A percentile compares a stretch with the other conserved stretches of the same genome.
phyloP scores from a whole-genome alignment of 495 filamentous ascomycete species.

The Penicillium pancosmium region DNA sequence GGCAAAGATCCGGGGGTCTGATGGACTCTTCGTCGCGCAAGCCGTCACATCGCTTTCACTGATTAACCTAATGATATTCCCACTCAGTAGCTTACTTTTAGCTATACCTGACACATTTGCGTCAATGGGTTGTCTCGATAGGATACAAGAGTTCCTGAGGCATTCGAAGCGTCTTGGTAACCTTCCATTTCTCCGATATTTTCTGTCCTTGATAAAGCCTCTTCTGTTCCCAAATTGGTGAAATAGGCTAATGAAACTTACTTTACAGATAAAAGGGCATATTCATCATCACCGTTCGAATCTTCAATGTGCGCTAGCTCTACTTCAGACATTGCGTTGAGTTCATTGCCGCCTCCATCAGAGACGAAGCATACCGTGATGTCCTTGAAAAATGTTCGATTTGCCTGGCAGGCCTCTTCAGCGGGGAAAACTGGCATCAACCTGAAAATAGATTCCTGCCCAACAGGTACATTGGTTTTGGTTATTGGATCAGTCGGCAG shows the following conservation, averaged over 20 bases:
- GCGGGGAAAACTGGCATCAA: constrained; percentile 8
- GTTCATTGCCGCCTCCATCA: not conserved
- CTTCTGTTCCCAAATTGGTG: not conserved
- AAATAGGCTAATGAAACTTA: not conserved
- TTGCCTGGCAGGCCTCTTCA: constrained; percentile 21
- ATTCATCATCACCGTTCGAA: not conserved
- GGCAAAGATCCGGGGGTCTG: constrained; percentile 18
- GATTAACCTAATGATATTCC: constrained; percentile 23
- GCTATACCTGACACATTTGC: constrained; percentile 26
- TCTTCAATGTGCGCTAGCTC: not conserved
- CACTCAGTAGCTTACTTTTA: constrained; percentile 14
- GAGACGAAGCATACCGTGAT: constrained; percentile 4
- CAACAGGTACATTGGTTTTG: constrained; percentile 21
- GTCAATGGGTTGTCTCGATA: constrained; percentile 24
- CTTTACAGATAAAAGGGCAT: constrained; percentile 17
- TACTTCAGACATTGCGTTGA: constrained; percentile 10
- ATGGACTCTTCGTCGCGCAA: constrained; percentile 18
- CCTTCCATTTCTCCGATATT: not conserved
- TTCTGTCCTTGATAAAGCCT: no score
- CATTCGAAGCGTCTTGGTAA: constrained; percentile 14
- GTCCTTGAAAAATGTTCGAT: constrained; percentile 19
- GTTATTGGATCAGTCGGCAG: constrained; percentile 45
- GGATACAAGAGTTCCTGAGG: constrained; percentile 26
- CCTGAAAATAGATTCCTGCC: constrained; percentile 5
- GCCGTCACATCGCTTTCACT: constrained; percentile 23